Evolutionary conservation across 225 moss, liverwort and hornwort genomes (phyloP), one percentile per base, ranked within the genome.

Genomic region (Sphagnum contortum): DNA sequence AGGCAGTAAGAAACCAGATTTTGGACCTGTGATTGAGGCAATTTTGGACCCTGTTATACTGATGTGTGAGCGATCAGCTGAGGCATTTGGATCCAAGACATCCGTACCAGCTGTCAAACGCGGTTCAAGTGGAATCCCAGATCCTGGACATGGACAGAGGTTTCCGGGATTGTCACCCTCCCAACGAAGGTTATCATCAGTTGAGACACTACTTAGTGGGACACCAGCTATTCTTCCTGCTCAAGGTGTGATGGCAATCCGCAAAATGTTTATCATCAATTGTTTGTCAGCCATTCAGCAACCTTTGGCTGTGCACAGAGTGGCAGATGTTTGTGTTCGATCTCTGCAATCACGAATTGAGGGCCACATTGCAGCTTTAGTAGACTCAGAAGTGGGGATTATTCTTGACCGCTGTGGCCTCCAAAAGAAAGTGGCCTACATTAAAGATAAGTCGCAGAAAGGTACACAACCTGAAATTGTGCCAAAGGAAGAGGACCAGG

Each of bases 11-110:
- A 91, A 86, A 74, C 91, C 98, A 48, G 82, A 89, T 80, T 98
- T 98, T 65, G 90, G 88, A 69, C 91, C 87, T 53, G 91, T 93
- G 9, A 93, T 93, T 12, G 71, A 77, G 67, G 89, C 87, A 51
- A 89, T 91, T 68, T 73, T 98, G 65, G 77, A 93, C 63, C 93
- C 98, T 73, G 81, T 98, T 63, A 83, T 91, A 57, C 87, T 87
- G 74, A 93, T 93, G 93, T 98, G 98, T 79, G 93, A 93, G 76
- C 90, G 80, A 61, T 87, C 98, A 73, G 98, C 98, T 9, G 93
- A 91, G 69, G 77, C 73, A 9, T 93, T 91, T 74, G 80, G 83
- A 72, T 73, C 76, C 55, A 85, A 81, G 78, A 67, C 71, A 57
- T 74, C 67, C 58, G 75, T 60, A 54, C 64, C 81, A 71, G 86